Percentiles rank a stretch among this genome's conserved stretches.
Conservation (phyloP, 352 stramenopile genomes). For the Globisporangium emineosum region DNA sequence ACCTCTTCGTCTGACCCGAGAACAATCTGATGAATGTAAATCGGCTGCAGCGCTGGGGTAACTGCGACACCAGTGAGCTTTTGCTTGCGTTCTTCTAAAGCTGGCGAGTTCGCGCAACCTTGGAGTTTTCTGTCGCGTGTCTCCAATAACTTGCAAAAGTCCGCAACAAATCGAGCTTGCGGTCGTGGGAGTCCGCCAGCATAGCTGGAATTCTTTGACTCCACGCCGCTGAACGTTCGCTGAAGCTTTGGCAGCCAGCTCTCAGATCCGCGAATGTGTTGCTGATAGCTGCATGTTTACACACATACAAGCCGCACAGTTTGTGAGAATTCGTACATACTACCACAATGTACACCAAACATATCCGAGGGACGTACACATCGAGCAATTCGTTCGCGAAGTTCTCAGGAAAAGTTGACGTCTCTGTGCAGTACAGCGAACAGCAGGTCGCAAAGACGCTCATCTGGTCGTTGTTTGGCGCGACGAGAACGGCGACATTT, state of each 20-base stretch:
- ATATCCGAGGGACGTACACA: slow-evolving; percentile 33
- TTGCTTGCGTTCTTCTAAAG: slow-evolving; percentile 61
- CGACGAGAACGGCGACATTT: slow-evolving; percentile 78
- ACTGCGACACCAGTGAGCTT: slow-evolving; percentile 80
- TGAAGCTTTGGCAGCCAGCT: slow-evolving; percentile 74
- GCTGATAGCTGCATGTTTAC: slow-evolving; percentile 30
- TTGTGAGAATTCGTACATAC: not conserved
- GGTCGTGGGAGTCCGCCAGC: slow-evolving; percentile 59
- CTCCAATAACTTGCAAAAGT: slow-evolving; percentile 75
- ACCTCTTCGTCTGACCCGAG: slow-evolving; percentile 36
- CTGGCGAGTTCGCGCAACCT: slow-evolving; percentile 37
- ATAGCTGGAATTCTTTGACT: slow-evolving; percentile 72
- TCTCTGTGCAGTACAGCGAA: slow-evolving; percentile 74
- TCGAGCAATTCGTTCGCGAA: slow-evolving; percentile 72
- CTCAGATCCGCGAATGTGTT: slow-evolving; percentile 72
- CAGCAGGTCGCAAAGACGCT: slow-evolving; percentile 87
- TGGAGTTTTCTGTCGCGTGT: slow-evolving; percentile 67
- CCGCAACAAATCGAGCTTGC: slow-evolving; percentile 72
- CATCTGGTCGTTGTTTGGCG: slow-evolving; percentile 86
- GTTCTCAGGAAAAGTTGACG: slow-evolving; percentile 58
- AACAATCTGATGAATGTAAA: slow-evolving; percentile 82
- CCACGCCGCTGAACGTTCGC: slow-evolving; percentile 67
- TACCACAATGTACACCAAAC: not conserved
- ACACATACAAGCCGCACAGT: not conserved
- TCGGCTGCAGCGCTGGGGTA: slow-evolving; percentile 51